These are phyloP conservation scores for Psidium friedrichsthalianum DNA, from an alignment of 345 rosid genomes.

Conservation along the genomic window DNA sequence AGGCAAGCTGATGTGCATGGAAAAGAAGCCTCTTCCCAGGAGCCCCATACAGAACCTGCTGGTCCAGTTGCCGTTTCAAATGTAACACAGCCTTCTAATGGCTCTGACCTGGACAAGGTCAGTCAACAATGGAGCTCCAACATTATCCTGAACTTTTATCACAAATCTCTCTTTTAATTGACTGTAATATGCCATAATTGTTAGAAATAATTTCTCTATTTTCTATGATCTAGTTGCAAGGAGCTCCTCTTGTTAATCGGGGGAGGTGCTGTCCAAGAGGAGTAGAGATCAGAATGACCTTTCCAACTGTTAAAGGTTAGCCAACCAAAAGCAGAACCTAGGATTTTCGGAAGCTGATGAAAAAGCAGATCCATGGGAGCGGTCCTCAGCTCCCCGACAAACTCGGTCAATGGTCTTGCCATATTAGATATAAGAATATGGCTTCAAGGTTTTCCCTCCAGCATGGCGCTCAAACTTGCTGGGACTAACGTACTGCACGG, in stretches of 20 bases:
- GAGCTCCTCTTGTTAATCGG: neutral
- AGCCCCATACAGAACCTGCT: slow-evolving; percentile 9
- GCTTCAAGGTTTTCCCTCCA: slow-evolving; percentile 52
- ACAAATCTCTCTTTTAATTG: neutral
- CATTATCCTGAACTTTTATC: neutral
- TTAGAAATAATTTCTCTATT: no score
- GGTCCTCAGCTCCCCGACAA: slow-evolving; percentile 42
- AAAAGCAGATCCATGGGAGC: slow-evolving; percentile 37
- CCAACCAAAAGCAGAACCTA: slow-evolving; percentile 32
- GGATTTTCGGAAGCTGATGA: slow-evolving; percentile 28
- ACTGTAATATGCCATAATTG: no score
- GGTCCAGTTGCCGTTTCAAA: slow-evolving; percentile 12
- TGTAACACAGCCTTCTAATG: slow-evolving; percentile 7
- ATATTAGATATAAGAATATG: slow-evolving; percentile 45
- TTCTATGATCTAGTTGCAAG: neutral
- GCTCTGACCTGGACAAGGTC: slow-evolving; percentile 19
- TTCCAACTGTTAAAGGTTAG: slow-evolving; percentile 34
- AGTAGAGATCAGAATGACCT: slow-evolving; percentile 10
- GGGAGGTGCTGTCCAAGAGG: neutral
- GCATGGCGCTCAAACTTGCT: slow-evolving; percentile 53
- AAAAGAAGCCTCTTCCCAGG: slow-evolving; percentile 15
- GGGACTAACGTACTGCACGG: slow-evolving; percentile 31
- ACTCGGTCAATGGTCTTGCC: slow-evolving; percentile 49
- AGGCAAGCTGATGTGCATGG: slow-evolving; percentile 4
- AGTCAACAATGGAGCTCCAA: neutral